Evolutionary conservation across 345 rosid species (phyloP).

Genomic region (Eucalyptus caleyi): DNA sequence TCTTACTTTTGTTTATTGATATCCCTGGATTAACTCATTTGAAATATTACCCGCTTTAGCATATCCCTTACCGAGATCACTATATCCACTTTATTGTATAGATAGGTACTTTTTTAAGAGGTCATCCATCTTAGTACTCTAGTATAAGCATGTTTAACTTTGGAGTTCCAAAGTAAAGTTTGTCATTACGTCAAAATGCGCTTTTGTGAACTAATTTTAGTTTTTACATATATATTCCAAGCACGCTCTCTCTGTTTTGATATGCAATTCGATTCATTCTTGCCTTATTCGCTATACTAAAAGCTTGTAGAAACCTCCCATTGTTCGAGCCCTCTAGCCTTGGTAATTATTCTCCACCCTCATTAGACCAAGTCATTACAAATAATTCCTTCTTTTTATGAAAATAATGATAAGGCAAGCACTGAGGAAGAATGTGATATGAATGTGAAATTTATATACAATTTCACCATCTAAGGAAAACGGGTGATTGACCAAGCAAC

Average conservation of each 20-base stretch:
- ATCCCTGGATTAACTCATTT: not conserved
- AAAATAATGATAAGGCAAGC: not conserved
- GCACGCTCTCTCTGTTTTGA: not conserved
- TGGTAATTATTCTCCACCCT: not conserved
- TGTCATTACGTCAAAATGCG: fast-evolving
- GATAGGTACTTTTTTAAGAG: not conserved
- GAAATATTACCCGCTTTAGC: not conserved
- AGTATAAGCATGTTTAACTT: not conserved
- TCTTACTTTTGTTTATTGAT: not conserved
- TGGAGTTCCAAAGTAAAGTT: not conserved
- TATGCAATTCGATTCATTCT: not conserved
- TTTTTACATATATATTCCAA: not conserved
- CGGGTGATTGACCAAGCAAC: not conserved
- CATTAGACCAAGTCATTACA: not conserved
- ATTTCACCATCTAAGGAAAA: not conserved
- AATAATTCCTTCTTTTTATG: too few relatives aligned
- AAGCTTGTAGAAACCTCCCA: not conserved
- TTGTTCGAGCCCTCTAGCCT: not conserved
- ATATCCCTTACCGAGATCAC: not conserved
- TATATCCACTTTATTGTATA: fast-evolving
- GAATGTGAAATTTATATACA: too few relatives aligned
- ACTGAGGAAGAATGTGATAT: not conserved
- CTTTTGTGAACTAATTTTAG: too few relatives aligned
- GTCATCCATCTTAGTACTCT: too few relatives aligned
- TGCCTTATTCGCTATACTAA: not conserved